These are phyloP conservation scores for Lyophyllum decastes DNA, from an alignment of 768 basidiomycete genomes.

Conservation along the genomic window DNA sequence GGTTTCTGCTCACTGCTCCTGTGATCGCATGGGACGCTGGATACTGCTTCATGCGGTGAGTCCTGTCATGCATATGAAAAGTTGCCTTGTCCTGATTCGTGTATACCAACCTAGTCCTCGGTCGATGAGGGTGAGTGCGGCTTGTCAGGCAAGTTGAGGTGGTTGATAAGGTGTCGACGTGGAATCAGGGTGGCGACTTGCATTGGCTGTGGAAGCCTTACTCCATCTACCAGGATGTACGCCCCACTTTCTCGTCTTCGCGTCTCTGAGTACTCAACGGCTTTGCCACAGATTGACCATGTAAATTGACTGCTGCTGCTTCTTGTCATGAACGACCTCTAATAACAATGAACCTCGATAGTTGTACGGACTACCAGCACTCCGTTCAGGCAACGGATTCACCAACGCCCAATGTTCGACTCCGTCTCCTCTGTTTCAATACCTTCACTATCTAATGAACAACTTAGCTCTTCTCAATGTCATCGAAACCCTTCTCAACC, in stretches of 20 bases:
- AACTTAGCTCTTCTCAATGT: slow-evolving; percentile 74
- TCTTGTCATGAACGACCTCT: background rate
- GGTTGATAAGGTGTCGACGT: background rate
- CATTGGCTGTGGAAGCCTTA: slow-evolving; percentile 94
- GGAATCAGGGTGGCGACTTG: slow-evolving; percentile 70
- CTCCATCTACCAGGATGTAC: slow-evolving; percentile 69
- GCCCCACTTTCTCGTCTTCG: slow-evolving; percentile 24
- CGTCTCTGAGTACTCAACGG: background rate
- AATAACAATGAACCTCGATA: slow-evolving; percentile 23
- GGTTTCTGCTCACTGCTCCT: slow-evolving; percentile 67
- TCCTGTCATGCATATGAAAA: background rate
- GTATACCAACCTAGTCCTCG: slow-evolving; percentile 55
- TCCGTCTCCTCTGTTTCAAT: background rate
- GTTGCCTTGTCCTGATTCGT: background rate
- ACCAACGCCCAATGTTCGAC: slow-evolving; percentile 82
- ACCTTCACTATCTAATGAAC: background rate
- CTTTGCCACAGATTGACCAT: slow-evolving; percentile 31
- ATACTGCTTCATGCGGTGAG: slow-evolving; percentile 82
- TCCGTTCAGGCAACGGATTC: slow-evolving; percentile 74
- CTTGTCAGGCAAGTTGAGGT: background rate
- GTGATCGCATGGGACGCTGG: slow-evolving; percentile 78
- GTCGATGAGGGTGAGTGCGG: slow-evolving; percentile 59
- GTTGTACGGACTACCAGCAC: slow-evolving; percentile 74
- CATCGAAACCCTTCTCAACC: slow-evolving; percentile 74
- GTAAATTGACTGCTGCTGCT: slow-evolving; percentile 21